phyloP scores from a whole-genome alignment of 352 stramenopile species.

The Thalassiosira mediterranea region DNA sequence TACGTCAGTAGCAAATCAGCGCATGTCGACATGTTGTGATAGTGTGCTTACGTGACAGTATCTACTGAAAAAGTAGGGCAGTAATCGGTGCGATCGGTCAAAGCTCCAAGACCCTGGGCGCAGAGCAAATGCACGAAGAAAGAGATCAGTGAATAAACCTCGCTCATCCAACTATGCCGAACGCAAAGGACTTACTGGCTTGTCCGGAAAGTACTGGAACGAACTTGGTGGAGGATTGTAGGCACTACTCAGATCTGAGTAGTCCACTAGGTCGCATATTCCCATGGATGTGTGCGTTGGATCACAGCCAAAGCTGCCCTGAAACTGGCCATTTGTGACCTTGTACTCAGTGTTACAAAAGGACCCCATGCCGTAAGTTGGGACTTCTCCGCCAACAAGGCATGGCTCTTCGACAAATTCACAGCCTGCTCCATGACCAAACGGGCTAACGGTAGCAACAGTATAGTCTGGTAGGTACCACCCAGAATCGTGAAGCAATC shows the following conservation, averaged over 20 bases:
- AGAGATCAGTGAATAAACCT: background rate
- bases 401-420: constrained; percentile 44
- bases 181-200: constrained; percentile 5
- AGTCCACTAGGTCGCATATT: constrained; percentile 43
- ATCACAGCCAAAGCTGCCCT: constrained; percentile 33
- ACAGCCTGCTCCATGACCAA: constrained; percentile 39
- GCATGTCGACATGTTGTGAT: background rate
- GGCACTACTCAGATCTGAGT: constrained; percentile 9
- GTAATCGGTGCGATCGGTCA: constrained; percentile 28
- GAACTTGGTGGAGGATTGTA: constrained; percentile 19
- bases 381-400: constrained; percentile 36
- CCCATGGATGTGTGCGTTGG: constrained; percentile 31
- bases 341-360: constrained; percentile 42
- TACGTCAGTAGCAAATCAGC: background rate
- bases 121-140: background rate
- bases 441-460: constrained; percentile 16
- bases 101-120: constrained; percentile 11
- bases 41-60: constrained; percentile 7
- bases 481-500: constrained; percentile 29
- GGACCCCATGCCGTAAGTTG: constrained; percentile 11
- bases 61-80: constrained; percentile 36
- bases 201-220: constrained; percentile 35
- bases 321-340: constrained; percentile 13
- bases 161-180: background rate
- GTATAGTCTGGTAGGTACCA: constrained; percentile 42